Evolutionary conservation across 2,329 filamentous ascomycete species (phyloP).

Genomic region (Venturia pyrina): DNA sequence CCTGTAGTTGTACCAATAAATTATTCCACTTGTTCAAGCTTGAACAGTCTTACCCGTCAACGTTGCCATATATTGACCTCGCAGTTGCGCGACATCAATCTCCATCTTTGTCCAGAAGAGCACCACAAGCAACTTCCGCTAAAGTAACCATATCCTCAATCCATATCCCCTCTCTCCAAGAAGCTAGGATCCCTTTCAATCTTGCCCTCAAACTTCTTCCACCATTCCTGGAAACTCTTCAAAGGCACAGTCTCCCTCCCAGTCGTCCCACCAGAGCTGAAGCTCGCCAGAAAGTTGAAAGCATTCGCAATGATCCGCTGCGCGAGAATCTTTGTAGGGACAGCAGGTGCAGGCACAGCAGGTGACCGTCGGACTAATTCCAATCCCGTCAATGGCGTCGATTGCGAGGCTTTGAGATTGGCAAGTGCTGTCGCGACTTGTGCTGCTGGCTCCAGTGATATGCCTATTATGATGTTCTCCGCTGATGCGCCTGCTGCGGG

Average conservation of each 20-base stretch:
- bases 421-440: constrained; percentile 59
- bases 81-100: too few relatives aligned
- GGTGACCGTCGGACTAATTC: constrained; percentile 28
- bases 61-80: too few relatives aligned
- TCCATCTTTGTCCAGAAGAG: too few relatives aligned
- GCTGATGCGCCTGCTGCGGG: constrained; percentile 12
- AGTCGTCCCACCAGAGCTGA: constrained; percentile 54
- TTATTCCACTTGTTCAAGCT: too few relatives aligned
- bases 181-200: constrained; percentile 82
- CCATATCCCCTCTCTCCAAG: constrained; percentile 58
- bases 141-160: not conserved
- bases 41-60: too few relatives aligned
- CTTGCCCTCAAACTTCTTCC: constrained; percentile 86
- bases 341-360: constrained; percentile 23
- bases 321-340: constrained; percentile 68
- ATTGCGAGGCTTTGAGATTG: constrained; percentile 14
- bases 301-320: constrained; percentile 94
- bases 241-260: constrained; percentile 85
- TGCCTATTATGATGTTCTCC: constrained; percentile 56
- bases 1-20: too few relatives aligned
- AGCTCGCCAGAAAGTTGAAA: constrained; percentile 91
- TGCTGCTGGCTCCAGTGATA: constrained; percentile 67
- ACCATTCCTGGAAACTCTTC: constrained; percentile 94
- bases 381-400: constrained; percentile 20
- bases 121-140: too few relatives aligned